Evolutionary conservation across 2,329 filamentous ascomycete species (phyloP).

Genomic region (Arachnomyces sp.): DNA sequence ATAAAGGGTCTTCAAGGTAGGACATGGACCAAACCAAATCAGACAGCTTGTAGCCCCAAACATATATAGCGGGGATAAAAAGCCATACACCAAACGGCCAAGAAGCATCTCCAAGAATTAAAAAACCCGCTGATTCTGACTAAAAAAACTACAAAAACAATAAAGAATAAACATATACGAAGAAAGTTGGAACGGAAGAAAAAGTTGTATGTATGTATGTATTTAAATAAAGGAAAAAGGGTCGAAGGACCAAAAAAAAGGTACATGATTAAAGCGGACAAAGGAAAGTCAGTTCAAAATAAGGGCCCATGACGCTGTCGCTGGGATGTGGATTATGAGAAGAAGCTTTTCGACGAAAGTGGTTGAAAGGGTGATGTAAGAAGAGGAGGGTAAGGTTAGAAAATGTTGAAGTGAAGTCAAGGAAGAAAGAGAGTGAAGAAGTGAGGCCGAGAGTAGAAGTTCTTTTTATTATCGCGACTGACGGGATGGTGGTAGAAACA

Average conservation of each 20-base stretch:
- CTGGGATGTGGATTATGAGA: too few relatives aligned
- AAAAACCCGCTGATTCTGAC: too few relatives aligned
- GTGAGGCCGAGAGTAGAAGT: slow-evolving; percentile 7
- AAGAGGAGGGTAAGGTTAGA: too few relatives aligned
- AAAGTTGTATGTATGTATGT: too few relatives aligned
- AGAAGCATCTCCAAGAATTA: too few relatives aligned
- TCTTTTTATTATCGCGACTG: slow-evolving; percentile 11
- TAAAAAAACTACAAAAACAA: background rate
- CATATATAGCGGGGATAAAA: too few relatives aligned
- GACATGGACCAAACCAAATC: too few relatives aligned
- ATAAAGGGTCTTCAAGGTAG: too few relatives aligned
- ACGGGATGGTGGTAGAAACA: slow-evolving; percentile 10
- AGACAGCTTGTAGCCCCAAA: too few relatives aligned
- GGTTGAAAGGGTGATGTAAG: background rate
- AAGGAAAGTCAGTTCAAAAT: background rate
- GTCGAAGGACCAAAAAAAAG: slow-evolving; percentile 2
- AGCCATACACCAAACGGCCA: too few relatives aligned
- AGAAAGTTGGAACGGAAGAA: slow-evolving; percentile 12
- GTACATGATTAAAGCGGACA: slow-evolving; percentile 1
- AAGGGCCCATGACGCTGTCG: background rate
- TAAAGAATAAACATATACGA: slow-evolving; percentile 7
- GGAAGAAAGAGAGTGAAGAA: slow-evolving; percentile 7
- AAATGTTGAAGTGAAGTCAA: too few relatives aligned
- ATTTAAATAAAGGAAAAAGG: background rate
- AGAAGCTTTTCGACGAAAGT: background rate